These are phyloP conservation scores for Infundibulicybe gibba DNA, from an alignment of 768 basidiomycete genomes.

Conservation along the genomic window DNA sequence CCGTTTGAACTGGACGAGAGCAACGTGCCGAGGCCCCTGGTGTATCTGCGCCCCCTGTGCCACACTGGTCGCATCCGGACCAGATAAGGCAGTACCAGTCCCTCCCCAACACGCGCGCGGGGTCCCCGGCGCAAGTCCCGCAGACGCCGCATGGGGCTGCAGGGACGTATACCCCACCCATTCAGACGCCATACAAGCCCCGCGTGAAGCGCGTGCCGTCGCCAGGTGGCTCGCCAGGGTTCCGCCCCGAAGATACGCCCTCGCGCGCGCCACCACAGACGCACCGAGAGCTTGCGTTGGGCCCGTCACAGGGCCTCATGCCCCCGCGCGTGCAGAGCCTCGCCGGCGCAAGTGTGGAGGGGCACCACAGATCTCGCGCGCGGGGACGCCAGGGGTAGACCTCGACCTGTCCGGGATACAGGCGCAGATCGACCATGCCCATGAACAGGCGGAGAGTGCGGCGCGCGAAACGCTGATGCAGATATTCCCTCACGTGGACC, in stretches of 20 bases:
- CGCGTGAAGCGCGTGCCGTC: conserved; percentile 56
- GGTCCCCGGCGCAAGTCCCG: conserved; percentile 14
- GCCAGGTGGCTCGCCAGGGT: conserved; percentile 30
- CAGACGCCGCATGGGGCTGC: conserved; percentile 39
- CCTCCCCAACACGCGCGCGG: conserved; percentile 7
- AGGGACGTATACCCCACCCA: conserved; percentile 27
- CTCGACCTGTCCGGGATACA: conserved; percentile 70
- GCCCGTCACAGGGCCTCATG: conserved; percentile 45
- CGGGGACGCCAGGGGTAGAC: conserved; percentile 52
- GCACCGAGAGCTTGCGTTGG: conserved; percentile 44
- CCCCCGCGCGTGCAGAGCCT: conserved; percentile 45
- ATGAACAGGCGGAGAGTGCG: conserved; percentile 68
- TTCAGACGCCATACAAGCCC: conserved; percentile 73
- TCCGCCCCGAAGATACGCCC: conserved; percentile 46
- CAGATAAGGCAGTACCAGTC: conserved; percentile 23
- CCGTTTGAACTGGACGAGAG: conserved; percentile 60
- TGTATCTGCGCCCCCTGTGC: conserved; percentile 19
- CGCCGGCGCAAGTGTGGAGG: conserved; percentile 23
- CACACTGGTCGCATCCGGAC: conserved; percentile 39
- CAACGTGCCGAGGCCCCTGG: conserved; percentile 30
- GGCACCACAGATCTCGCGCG: conserved; percentile 49
- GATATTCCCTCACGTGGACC: conserved; percentile 84
- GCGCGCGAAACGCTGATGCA: conserved; percentile 75
- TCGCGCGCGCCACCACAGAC: conserved; percentile 44
- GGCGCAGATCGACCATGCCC: conserved; percentile 74